Conservation (phyloP, 177 flowering plant genomes). For the Tripterygium wilfordii region DNA sequence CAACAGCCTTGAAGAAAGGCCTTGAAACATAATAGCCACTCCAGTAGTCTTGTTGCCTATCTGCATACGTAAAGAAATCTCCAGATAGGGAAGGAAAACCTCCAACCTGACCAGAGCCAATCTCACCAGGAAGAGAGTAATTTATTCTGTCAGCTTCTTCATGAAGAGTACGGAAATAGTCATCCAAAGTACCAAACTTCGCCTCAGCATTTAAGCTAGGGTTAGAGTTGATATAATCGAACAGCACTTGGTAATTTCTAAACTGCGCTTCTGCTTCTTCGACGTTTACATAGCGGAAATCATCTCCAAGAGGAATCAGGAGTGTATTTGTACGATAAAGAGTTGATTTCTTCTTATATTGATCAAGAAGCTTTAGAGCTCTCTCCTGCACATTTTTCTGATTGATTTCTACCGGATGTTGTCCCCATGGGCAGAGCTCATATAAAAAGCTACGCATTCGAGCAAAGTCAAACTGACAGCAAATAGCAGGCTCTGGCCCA, state of each 20-base stretch:
- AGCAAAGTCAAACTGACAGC: conserved; percentile 99
- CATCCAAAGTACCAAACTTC: conserved; percentile 93
- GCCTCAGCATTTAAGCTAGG: conserved; percentile 82
- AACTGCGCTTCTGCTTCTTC: conserved; percentile 98
- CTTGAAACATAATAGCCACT: conserved; percentile 99
- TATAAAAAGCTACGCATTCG: conserved; percentile 62
- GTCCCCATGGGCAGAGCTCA: conserved; percentile 88
- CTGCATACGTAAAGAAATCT: conserved; percentile 98
- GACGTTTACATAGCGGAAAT: conserved; percentile 76
- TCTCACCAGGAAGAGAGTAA: conserved; percentile 73
- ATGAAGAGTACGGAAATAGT: conserved; percentile 78
- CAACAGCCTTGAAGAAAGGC: conserved; percentile 97
- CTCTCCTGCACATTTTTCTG: conserved; percentile 77
- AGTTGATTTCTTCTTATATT: conserved; percentile 86
- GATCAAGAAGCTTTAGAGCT: conserved; percentile 75
- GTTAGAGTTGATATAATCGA: conserved; percentile 87
- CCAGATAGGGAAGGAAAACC: conserved; percentile 95
- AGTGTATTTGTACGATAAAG: conserved; percentile 90
- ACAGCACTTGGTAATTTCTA: conserved; percentile 79
- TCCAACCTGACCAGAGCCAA: conserved; percentile 70
- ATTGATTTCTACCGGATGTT: conserved; percentile 70
- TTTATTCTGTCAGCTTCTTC: conserved; percentile 88
- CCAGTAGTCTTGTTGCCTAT: conserved; percentile 92
- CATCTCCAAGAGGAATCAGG: conserved; percentile 96
- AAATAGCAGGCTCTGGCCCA: conserved; percentile 98